Percentiles rank a stretch among this genome's conserved stretches.
These are phyloP conservation scores for Microdochium trichocladiopsis DNA, from an alignment of 2,329 filamentous ascomycete species.

Conservation along the genomic window DNA sequence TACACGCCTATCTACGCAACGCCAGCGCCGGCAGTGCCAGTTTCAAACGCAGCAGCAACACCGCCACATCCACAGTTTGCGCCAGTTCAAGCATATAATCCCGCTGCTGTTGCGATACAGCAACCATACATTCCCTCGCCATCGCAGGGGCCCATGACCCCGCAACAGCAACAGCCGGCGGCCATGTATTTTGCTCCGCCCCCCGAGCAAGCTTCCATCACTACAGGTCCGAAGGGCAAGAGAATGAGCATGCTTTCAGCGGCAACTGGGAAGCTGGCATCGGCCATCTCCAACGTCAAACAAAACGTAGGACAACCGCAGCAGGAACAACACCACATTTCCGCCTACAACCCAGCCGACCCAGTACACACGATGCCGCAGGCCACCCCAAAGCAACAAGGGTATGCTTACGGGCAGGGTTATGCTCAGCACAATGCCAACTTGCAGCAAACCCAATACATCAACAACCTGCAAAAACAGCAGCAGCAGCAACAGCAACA, in stretches of 20 bases:
- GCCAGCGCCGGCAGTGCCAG: background rate
- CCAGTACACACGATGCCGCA: too few species aligned
- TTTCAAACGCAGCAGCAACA: background rate
- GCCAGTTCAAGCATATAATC: background rate
- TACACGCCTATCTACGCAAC: too few species aligned
- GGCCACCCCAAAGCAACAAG: too few species aligned
- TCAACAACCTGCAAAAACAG: too few species aligned
- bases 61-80: background rate
- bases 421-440: too few species aligned
- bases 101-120: background rate
- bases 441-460: too few species aligned
- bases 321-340: background rate
- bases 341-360: background rate
- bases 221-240: background rate
- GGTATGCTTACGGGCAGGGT: too few species aligned
- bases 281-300: background rate
- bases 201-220: background rate
- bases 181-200: background rate
- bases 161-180: background rate
- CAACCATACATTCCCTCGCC: background rate
- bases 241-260: background rate
- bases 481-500: too few species aligned
- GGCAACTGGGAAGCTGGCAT: background rate
- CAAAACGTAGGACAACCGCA: too few species aligned
- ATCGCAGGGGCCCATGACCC: too few species aligned